Evolutionary conservation across 805 yeast species (phyloP), one percentile per base, ranked within the genome.

Genomic region (Candida schatavii): DNA sequence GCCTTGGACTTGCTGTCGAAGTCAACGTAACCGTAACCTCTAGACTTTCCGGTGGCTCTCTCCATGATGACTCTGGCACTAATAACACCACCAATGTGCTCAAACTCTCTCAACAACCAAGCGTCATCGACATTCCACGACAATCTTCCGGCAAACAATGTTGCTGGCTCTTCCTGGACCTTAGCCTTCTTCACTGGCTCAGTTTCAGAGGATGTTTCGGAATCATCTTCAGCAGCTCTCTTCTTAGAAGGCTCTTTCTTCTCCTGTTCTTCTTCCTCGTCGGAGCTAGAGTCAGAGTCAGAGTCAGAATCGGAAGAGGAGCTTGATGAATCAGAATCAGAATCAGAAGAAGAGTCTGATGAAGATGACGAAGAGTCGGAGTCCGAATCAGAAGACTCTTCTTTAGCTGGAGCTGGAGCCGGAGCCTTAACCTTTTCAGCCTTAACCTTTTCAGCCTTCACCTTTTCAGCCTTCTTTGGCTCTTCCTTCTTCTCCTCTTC

Each of bases 21-120:
- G 66, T 93, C 99, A 66, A 93, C 97, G 72, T 93, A 93, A 65
- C 95, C 95, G 77, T 87, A 91, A 67, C 99, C 99, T 77, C 91
- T 84, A 43, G 97, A 88, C 72, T 88, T 86, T 56, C 90, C 93
- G 46, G 95, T 79, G 47, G 85, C 85, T 72, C 93, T 85, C 70
- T 93, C 98, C 68, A 82, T 80, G 64, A 93, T 88, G 52, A 93
- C 96, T 73, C 99, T 84, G 52, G 98, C 97, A 56, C 82, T 66
- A 28, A 79, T 57, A 46, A 89, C 93, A 66, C 95, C 96, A 40
- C 91, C 96, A 47, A 67, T 46, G 48, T 76, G 78, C 64, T 83
- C 89, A 66, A 93, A 93, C 72, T 88, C 97, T 47, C 83, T 73
- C 68, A 76, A 75, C 65, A 93, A 81, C 96, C 96, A 87, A 46